Base-by-base conservation (phyloP, 2,329 filamentous ascomycete species). In the Penicillium nordicum region DNA sequence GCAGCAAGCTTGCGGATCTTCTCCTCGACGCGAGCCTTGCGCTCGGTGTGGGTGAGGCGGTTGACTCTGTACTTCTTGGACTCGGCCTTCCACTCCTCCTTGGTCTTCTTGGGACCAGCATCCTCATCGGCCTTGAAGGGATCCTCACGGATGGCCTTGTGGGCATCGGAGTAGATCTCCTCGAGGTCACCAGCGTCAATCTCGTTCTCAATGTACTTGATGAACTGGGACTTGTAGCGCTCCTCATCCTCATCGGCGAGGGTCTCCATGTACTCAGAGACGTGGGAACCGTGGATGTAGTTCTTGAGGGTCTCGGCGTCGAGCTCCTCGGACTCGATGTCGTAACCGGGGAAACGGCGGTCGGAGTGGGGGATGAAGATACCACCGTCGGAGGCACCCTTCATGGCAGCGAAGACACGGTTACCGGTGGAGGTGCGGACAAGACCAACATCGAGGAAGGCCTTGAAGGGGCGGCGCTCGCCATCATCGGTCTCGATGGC, bases 251-350 rank as follows among this genome's bases (percentile, higher is more conserved):
- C 94, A 74, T 99, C 94, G 81, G 94, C 94, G 66, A 99, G 90
- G 58, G 89, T 94, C 88, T 99, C 94, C 94, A 99, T 99, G 88
- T 99, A 99, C 87, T 99, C 94, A 70, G 93, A 92, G 66, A 99
- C 90, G 87, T 99, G 94, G 62, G 94, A 93, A 76, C 85, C 94
- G 80, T 90, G 93, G 85, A 99, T 99, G 89, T 99, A 99, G 85
- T 92, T 96, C 86, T 93, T 92, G 77, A 99, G 90, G 69, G 86
- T 89, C 80, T 99, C 94, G 73, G 92, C 86, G 73, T 99, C 94
- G 73, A 99, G 90, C 86, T 97, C 93, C 89, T 99, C 92, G 79
- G 82, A 81, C 84, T 99, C 94, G 32, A 96, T 90, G 78, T 99
- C 94, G 88, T 83, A 99, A 74, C 94, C 94, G 73, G 94, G 94